Evolutionary conservation across 2,329 filamentous ascomycete genomes (phyloP).

Genomic region (Escovopsis sp.): DNA sequence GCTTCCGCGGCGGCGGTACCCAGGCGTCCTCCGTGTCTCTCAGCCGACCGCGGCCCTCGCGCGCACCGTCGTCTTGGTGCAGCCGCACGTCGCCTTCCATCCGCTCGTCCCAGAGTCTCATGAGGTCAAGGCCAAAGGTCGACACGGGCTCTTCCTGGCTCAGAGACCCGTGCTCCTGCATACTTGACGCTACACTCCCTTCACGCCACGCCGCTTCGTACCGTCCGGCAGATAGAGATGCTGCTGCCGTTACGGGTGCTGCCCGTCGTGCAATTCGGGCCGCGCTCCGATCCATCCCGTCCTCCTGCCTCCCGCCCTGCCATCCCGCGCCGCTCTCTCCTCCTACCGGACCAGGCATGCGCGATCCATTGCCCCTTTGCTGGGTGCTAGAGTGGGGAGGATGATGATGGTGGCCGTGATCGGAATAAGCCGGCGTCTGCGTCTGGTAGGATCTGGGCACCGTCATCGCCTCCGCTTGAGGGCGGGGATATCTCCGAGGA

Average conservation of each 20-base stretch:
- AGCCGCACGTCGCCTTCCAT: too few relatives aligned
- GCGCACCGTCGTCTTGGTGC: too few relatives aligned
- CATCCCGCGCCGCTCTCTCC: neutral
- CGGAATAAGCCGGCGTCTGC: slow-evolving; percentile 1
- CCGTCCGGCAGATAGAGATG: neutral
- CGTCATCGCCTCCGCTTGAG: slow-evolving; percentile 22
- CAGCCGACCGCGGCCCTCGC: neutral
- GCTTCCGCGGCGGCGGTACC: neutral
- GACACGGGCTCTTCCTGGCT: too few relatives aligned
- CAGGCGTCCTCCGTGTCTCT: neutral
- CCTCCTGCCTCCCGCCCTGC: neutral
- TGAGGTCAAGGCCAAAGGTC: too few relatives aligned
- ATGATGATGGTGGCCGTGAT: slow-evolving; percentile 5
- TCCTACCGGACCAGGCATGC: too few relatives aligned
- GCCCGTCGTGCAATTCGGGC: neutral
- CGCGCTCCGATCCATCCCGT: neutral
- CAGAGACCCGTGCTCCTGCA: too few relatives aligned
- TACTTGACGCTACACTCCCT: neutral
- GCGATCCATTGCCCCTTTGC: neutral
- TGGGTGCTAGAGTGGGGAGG: neutral
- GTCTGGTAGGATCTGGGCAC: slow-evolving; percentile 16
- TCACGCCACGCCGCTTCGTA: neutral
- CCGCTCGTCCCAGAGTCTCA: too few relatives aligned
- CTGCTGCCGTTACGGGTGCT: neutral
- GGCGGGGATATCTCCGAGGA: slow-evolving; percentile 20